Base-by-base conservation (phyloP, 768 basidiomycete genomes). In the Lepiota venenata region DNA sequence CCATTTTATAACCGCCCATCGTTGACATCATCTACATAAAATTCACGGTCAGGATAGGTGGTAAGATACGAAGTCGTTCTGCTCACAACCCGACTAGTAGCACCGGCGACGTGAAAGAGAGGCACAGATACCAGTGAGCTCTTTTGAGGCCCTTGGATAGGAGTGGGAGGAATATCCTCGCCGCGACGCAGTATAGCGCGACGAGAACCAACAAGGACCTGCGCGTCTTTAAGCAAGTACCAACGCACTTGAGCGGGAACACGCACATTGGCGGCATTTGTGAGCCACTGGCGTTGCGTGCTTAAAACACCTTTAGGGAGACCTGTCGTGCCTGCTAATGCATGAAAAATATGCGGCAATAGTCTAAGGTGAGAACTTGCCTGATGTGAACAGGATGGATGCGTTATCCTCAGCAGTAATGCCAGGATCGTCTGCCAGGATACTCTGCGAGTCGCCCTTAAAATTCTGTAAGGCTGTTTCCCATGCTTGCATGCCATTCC, bases 51-150 rank as follows among this genome's bases (percentile, higher is more conserved):
- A 25, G 25, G 5, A 25, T 25, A 25, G 25, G 25, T 25, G 5
- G 25, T 25, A 25, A 25, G 25, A 25, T 25, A 12, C 15, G 37
- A 38, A 35, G 35, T 14, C 3, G 22, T 39, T 37, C 15, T 47
- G 55, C 56, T 27, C 56, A 61, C 64, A 44, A 57, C 60, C 52
- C 50, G 56, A 59, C 69, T 70, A 15, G 58, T 64, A n/a, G 51
- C 59, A 2, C 78, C 81, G 9, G 79, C 81, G 6, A 80, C 81
- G 64, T 84, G 83, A 66, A 85, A 84, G 8, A 85, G 64, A 1
- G 83, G 83, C 1, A 82, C 79, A 14, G 77, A 71, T 22, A 83
- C 61, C 32, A 83, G 62, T 32, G 71, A 60, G 10, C 71, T 76
- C 54, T 69, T 73, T 62, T 77, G 75, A 5, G 74, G 69, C 5